Conservation (phyloP, 805 yeast genomes). For the Saccharomyces eubayanus region DNA sequence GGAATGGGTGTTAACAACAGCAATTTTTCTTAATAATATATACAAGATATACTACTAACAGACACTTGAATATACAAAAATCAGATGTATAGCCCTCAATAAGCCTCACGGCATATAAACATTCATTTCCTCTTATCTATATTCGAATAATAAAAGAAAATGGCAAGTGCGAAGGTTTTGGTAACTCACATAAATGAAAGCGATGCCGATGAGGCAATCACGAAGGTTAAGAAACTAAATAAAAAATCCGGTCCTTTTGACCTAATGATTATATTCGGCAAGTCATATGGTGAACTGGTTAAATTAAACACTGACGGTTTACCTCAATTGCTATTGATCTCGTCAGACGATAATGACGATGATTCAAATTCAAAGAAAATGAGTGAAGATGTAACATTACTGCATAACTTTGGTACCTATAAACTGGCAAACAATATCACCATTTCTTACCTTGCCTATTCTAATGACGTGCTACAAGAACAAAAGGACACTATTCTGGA, state of each 20-base stretch:
- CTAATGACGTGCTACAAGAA: conserved; percentile 8
- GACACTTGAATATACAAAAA: background rate
- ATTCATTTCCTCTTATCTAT: background rate
- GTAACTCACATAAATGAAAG: conserved; percentile 14
- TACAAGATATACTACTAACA: background rate
- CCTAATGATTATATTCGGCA: conserved; percentile 46
- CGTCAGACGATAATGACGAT: conserved; percentile 2
- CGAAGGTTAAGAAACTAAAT: conserved; percentile 43
- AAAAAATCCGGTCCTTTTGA: conserved; percentile 61
- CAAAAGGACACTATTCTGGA: conserved; percentile 22
- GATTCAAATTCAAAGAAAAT: conserved; percentile 7
- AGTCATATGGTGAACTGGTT: conserved; percentile 16
- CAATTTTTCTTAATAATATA: background rate
- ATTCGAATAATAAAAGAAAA: conserved; percentile 1
- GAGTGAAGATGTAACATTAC: conserved; percentile 22
- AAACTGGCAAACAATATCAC: conserved; percentile 39
- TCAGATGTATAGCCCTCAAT: background rate
- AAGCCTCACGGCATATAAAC: background rate
- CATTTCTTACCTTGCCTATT: conserved; percentile 39
- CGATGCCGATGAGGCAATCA: conserved; percentile 28
- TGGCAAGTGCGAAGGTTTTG: conserved; percentile 5
- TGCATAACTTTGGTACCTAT: conserved; percentile 33
- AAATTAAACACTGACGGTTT: conserved; percentile 14
- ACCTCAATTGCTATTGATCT: conserved; percentile 8
- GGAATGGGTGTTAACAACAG: background rate